Conservation (phyloP, 1,284 basidiomycete genomes). For the Boletus sp. region DNA sequence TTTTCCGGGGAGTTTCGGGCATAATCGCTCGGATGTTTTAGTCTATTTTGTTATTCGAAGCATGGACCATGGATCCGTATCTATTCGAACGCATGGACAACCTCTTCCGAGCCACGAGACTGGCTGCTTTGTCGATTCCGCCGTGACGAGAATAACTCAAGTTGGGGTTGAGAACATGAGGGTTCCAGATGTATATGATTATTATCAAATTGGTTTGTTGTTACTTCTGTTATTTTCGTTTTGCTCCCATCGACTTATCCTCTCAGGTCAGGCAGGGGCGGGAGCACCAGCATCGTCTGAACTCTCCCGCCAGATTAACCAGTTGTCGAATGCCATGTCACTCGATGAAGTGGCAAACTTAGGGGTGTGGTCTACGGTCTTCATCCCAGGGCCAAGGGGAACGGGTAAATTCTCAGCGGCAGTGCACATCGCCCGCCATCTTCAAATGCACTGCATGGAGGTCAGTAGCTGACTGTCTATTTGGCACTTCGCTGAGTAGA, state of each 20-base stretch:
- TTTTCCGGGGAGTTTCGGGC: conserved; percentile 5
- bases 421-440: conserved; percentile 58
- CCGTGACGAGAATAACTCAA: conserved; percentile 77
- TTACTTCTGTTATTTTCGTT: neutral
- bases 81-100: conserved; percentile 41
- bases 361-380: conserved; percentile 63
- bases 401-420: conserved; percentile 72
- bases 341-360: conserved; percentile 59
- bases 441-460: conserved; percentile 84
- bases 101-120: conserved; percentile 66
- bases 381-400: conserved; percentile 78
- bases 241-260: conserved; percentile 10
- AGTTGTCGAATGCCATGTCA: conserved; percentile 59
- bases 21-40: conserved; percentile 40
- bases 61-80: conserved; percentile 63
- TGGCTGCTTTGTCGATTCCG: conserved; percentile 85
- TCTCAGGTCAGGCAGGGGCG: conserved; percentile 16
- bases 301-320: conserved; percentile 48
- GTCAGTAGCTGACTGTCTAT: conserved; percentile 44
- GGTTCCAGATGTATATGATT: conserved; percentile 63
- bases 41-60: conserved; percentile 84
- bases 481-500: neutral
- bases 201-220: conserved; percentile 55
- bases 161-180: conserved; percentile 74
- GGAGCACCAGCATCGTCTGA: neutral